Base-by-base conservation (phyloP, 495 filamentous ascomycete genomes). In the Trichocladium uniseriatum region DNA sequence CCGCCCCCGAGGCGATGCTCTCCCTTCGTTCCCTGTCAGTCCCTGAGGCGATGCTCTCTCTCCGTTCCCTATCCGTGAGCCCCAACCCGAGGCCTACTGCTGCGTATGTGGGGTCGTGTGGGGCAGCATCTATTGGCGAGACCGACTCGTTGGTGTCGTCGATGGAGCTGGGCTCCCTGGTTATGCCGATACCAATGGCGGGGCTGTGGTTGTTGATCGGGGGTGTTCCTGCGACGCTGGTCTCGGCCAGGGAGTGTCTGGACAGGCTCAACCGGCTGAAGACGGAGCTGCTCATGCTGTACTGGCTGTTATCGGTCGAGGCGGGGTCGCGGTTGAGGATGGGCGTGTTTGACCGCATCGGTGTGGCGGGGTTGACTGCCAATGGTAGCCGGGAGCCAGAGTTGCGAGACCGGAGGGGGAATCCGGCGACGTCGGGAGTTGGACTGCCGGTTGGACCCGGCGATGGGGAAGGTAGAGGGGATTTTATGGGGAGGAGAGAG, bases 221-320 rank as follows among this genome's bases (percentile, higher is more conserved):
- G 7, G 63, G 63, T 0, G 61, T 62, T 0, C 51, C 53, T 0
- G 48, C 53, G 6, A 55, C 52, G 14, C 54, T 64, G 2, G 55
- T 61, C 24, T 48, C 54, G 20, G 55, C 60, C 10, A 43, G 52
- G 0, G 59, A 57, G 14, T 52, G 43, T 31, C 45, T 59, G 15
- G 63, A 64, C 21, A 31, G 18, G 22, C 56, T 52, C 15, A 59
- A 19, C 9, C 58, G 56, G 45, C 57, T 61, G 22, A 67, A 65
- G 7, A 53, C 51, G 1, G 64, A 67, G 49, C 56, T 60, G 37
- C 31, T 47, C 62, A 65, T 59, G 56, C 64, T 67, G 42, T 53
- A 55, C 36, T 63, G 62, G 2, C 62, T 63, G 53, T 58, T 67
- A 36, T 67, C 64, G 10, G 64, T 61, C 2, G 60, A 59, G 0